Evolutionary conservation across 371 early-diverging fungal genomes (phyloP), one percentile per base, ranked within the genome.

Genomic region (Apophysomyces trapeziformis): DNA sequence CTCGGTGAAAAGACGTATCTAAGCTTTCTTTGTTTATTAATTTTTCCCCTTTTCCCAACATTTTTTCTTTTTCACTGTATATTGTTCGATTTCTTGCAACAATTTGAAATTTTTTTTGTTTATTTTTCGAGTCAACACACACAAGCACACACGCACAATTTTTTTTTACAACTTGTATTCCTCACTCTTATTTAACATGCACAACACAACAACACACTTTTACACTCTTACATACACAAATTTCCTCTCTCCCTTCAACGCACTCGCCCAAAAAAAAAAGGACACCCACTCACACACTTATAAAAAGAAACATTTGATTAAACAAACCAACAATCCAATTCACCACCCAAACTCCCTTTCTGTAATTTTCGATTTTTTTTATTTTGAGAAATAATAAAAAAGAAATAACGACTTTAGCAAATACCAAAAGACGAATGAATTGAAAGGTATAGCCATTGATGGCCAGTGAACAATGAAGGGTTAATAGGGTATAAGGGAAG

Each of bases 11-110:
- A 50, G 54, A 21, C 54, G 54, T 50, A 21, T 50, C 16, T 50
- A 50, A 50, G 54, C 9, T 50, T 50, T 21, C 54, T 50, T 16
- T 50, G 54, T 50, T 50, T 50, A 50, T 50, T 50, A 7, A 18
- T 18, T 21, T 50, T 50, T 26, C 32, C 21, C 21, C 21, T 18
- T 26, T 26, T n/a, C n/a, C 32, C 32, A 26, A 26, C 1, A 7
- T 21, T 50, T 21, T 50, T 50, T 50, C 21, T 21, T 21, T 21
- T 21, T 50, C 21, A n/a, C 21, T 50, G 54, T 50, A 50, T 50
- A 50, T 50, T 50, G 54, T 50, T 50, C 54, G 54, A 50, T 50
- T 50, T 26, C 21, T 50, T 50, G 54, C n/a, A 50, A n/a, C 54
- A 50, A n/a, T 47, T 50, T 50, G 54, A 18, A 50, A 9, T 50